Percentiles rank a stretch among this genome's conserved stretches.
Evolutionary conservation across 805 yeast genomes (phyloP).

Genomic region (Pichia ethanolica): DNA sequence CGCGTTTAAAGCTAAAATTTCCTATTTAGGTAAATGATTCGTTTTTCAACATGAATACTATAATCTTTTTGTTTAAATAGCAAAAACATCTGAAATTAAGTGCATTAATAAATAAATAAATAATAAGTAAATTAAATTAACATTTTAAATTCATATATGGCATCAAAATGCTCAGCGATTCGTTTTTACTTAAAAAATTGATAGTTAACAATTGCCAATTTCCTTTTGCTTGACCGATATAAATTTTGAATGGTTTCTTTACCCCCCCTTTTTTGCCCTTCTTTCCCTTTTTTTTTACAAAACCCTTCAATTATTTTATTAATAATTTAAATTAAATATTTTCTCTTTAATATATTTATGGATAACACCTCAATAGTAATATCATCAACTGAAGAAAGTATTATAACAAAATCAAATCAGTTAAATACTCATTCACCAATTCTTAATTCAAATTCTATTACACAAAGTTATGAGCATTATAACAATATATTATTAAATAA

Average conservation of each 20-base stretch:
- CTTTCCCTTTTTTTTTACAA: neutral
- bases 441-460: neutral
- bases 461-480: neutral
- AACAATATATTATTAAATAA: neutral
- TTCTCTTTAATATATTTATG: neutral
- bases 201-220: too few species aligned
- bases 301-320: too few species aligned
- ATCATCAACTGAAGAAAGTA: constrained; percentile 1
- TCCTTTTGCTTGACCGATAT: too few species aligned
- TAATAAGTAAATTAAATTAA: too few species aligned
- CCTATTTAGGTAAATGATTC: neutral
- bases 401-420: neutral
- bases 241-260: neutral
- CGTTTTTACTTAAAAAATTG: too few species aligned
- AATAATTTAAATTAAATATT: too few species aligned
- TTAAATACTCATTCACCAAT: neutral
- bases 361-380: neutral
- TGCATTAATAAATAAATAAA: too few species aligned
- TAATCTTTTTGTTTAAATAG: neutral
- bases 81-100: too few species aligned
- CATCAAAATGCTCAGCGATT: neutral
- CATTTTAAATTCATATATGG: too few species aligned
- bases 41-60: neutral
- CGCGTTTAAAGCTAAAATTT: neutral
- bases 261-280: neutral